Evolutionary conservation across 176 grass and related monocot genomes (phyloP), one percentile per base, ranked within the genome.

Genomic region (Oryza longistaminata): DNA sequence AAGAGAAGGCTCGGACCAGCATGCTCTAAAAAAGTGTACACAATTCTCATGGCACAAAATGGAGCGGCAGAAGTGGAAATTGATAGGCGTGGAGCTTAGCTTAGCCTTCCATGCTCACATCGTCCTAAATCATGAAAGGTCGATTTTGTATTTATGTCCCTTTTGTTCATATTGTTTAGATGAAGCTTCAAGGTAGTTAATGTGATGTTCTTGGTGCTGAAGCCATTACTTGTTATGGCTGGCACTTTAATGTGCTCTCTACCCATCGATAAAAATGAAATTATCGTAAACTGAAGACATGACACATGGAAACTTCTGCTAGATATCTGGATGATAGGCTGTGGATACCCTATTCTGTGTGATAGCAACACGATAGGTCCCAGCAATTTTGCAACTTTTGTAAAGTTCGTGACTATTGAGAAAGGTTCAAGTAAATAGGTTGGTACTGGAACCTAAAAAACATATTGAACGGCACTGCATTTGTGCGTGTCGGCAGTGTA

Each of bases 21-120:
- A 75, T 94, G 93, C 78, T 99, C 93, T 6, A 92, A 71, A 71
- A 79, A 85, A 58, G 84, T 99, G 52, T 99, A 94, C 77, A 85
- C 68, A 76, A 89, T 95, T 67, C 81, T 96, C 19, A 96, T 92
- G 93, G 91, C 91, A 48, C 78, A 99, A 58, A 85, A 85, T 11
- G 93, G 91, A 24, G 44, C 65, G 46, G 79, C 81, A 9, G 58
- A 73, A 71, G 90, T 86, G 69, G 83, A 95, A 75, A 33, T 66
- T 12, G 90, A 95, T 68, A 66, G 82, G 17, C n/a, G 68, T 21
- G 73, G 88, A 82, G 27, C 87, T 80, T 61, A 87, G 83, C 64
- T 89, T 71, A 17, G 13, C 80, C 4, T 82, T 85, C 27, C 15
- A 61, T 12, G 14, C 21, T 60, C 43, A 58, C 27, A 42, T 8